phyloP scores from a whole-genome alignment of 495 filamentous ascomycete species.

The Hypomontagnella monticulosa region DNA sequence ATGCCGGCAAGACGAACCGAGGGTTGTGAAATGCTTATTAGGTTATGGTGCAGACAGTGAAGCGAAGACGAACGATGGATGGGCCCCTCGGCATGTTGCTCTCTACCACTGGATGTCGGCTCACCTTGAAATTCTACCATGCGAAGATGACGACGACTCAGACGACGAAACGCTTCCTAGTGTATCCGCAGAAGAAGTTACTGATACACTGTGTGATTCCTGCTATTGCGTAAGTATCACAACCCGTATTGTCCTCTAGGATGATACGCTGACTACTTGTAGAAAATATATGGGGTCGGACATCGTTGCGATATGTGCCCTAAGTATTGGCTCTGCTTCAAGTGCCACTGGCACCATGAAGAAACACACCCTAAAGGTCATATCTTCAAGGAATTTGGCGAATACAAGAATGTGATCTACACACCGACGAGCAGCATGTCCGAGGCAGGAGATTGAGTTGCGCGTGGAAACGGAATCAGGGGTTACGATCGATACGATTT shows the following conservation, averaged over 20 bases:
- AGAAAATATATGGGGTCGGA: slow-evolving; percentile 7
- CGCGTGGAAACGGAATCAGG: too few relatives aligned
- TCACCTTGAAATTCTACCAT: slow-evolving; percentile 6
- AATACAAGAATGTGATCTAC: slow-evolving; percentile 5
- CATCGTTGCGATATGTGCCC: slow-evolving; percentile 10
- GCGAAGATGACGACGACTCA: not conserved
- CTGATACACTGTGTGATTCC: slow-evolving; percentile 5
- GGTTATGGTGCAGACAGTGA: slow-evolving; percentile 26
- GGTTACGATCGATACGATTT: too few relatives aligned
- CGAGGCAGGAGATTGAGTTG: not conserved
- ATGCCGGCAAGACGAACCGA: slow-evolving; percentile 6
- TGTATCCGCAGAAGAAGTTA: slow-evolving; percentile 11
- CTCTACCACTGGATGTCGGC: slow-evolving; percentile 4
- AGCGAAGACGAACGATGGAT: slow-evolving; percentile 17
- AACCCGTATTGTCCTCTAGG: not conserved
- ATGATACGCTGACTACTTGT: not conserved
- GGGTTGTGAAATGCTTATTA: slow-evolving; percentile 23
- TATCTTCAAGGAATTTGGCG: slow-evolving; percentile 8
- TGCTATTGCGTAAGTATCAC: slow-evolving; percentile 18
- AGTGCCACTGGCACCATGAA: slow-evolving; percentile 13
- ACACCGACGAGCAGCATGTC: not conserved
- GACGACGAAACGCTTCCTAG: slow-evolving; percentile 17
- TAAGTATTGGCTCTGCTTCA: slow-evolving; percentile 22
- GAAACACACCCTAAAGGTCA: slow-evolving; percentile 20
- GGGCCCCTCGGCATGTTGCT: slow-evolving; percentile 27